phyloP scores from a whole-genome alignment of 2,329 filamentous ascomycete species.

The Botrytis fabae region DNA sequence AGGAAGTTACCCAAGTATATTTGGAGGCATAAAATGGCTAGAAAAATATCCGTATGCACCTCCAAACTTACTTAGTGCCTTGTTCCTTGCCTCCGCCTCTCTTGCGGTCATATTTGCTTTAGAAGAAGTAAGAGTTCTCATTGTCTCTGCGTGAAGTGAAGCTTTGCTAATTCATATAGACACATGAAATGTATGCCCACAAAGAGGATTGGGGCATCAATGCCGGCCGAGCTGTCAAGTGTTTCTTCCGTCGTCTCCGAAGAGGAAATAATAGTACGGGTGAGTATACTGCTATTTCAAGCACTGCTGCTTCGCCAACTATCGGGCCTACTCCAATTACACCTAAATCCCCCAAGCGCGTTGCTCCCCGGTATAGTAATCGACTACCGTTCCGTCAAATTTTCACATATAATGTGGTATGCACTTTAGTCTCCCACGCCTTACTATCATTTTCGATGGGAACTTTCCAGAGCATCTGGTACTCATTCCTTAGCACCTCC shows the following conservation, averaged over 20 bases:
- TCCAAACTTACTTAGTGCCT: conserved; percentile 46
- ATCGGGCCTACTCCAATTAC: conserved; percentile 23
- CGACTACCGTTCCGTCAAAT: conserved; percentile 50
- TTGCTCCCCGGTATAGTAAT: conserved; percentile 36
- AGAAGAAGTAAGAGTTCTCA: conserved; percentile 35
- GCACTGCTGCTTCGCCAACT: conserved; percentile 11
- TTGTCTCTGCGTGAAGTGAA: conserved; percentile 11
- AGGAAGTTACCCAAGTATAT: conserved; percentile 41
- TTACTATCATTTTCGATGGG: conserved; percentile 61
- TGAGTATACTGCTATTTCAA: conserved; percentile 23
- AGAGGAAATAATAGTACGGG: conserved; percentile 4
- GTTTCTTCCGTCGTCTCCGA: conserved; percentile 26
- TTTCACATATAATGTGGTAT: conserved; percentile 45
- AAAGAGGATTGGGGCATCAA: conserved; percentile 38
- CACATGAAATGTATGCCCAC: conserved; percentile 42
- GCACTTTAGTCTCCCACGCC: conserved; percentile 51
- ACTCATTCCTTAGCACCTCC: conserved; percentile 63
- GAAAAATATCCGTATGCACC: conserved; percentile 48
- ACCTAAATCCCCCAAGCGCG: conserved; percentile 32
- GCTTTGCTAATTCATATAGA: conserved; percentile 35
- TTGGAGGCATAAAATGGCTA: conserved; percentile 46
- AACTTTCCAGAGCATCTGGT: conserved; percentile 61
- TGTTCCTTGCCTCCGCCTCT: conserved; percentile 40
- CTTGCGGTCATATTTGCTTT: conserved; percentile 43
- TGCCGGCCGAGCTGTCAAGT: conserved; percentile 30